Conservation (phyloP, 2,329 filamentous ascomycete genomes). For the Trichoderma aggressivum region DNA sequence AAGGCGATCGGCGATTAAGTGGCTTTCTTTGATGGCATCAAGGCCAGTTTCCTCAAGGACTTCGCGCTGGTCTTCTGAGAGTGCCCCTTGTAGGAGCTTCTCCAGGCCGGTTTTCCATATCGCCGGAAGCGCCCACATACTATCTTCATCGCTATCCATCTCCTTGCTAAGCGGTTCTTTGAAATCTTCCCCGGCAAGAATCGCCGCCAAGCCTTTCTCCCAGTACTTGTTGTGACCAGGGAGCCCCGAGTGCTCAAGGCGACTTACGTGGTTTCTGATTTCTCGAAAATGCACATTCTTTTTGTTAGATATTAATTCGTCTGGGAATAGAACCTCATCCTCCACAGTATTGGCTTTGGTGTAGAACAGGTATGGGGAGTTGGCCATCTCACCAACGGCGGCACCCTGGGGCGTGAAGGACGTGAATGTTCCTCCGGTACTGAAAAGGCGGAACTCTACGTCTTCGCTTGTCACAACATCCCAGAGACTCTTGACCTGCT, state of each 20-base stretch:
- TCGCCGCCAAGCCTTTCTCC: neutral
- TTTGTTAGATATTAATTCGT: constrained; percentile 22
- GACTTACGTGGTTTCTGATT: constrained; percentile 25
- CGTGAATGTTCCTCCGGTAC: neutral
- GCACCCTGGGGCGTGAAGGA: neutral
- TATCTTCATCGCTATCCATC: constrained; percentile 18
- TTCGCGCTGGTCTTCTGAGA: neutral
- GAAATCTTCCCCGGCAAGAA: neutral
- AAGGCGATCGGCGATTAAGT: constrained; percentile 13
- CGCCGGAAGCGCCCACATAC: constrained; percentile 25
- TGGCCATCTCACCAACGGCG: neutral
- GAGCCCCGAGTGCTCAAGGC: constrained; percentile 22
- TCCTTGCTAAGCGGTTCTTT: neutral
- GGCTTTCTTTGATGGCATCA: neutral
- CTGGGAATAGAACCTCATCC: constrained; percentile 28
- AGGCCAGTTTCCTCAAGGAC: constrained; percentile 14
- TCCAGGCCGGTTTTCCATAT: constrained; percentile 25
- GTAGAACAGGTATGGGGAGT: constrained; percentile 27
- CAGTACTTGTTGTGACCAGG: constrained; percentile 18
- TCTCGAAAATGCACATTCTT: constrained; percentile 24
- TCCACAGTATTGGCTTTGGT: constrained; percentile 26
- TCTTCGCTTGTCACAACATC: constrained; percentile 23
- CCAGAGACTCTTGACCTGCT: constrained; percentile 26
- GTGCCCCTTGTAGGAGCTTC: constrained; percentile 15
- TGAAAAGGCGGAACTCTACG: constrained; percentile 21